These are phyloP conservation scores for Boletus bicolor DNA, from an alignment of 768 basidiomycete species.

Conservation along the genomic window DNA sequence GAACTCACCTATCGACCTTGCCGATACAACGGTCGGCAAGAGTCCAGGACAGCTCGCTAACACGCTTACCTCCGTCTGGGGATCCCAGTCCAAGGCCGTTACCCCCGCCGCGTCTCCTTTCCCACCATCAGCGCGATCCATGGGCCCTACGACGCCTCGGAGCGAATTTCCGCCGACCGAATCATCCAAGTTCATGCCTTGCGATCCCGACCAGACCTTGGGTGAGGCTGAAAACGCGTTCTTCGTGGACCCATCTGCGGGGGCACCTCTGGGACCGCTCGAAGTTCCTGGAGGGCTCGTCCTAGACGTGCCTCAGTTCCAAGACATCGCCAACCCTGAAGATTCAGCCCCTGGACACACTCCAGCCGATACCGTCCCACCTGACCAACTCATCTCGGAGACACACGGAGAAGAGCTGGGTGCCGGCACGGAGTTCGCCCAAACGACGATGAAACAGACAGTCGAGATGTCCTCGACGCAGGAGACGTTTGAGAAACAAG, in stretches of 20 bases:
- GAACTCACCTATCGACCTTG: constrained; percentile 31
- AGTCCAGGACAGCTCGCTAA: constrained; percentile 40
- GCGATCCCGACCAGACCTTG: constrained; percentile 9
- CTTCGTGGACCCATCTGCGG: background rate
- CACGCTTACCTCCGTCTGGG: constrained; percentile 49
- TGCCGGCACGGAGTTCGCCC: background rate
- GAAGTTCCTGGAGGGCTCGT: constrained; percentile 1
- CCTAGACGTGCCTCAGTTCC: constrained; percentile 13
- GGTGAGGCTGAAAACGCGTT: constrained; percentile 10
- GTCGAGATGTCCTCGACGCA: constrained; percentile 8
- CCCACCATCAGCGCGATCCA: constrained; percentile 22
- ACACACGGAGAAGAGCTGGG: background rate
- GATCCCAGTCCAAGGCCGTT: constrained; percentile 30
- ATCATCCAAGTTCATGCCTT: background rate
- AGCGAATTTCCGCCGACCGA: constrained; percentile 11
- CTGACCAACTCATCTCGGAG: constrained; percentile 16
- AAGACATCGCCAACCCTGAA: background rate
- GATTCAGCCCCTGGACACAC: constrained; percentile 18
- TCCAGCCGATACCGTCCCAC: constrained; percentile 28
- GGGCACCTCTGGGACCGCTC: background rate
- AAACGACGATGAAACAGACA: constrained; percentile 5
- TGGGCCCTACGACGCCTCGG: constrained; percentile 21
- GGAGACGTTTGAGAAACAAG: constrained; percentile 6
- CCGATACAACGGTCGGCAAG: constrained; percentile 37
- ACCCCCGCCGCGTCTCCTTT: constrained; percentile 30